Evolutionary conservation across 495 filamentous ascomycete species (phyloP).

Genomic region (Polyplosphaeria fusca): DNA sequence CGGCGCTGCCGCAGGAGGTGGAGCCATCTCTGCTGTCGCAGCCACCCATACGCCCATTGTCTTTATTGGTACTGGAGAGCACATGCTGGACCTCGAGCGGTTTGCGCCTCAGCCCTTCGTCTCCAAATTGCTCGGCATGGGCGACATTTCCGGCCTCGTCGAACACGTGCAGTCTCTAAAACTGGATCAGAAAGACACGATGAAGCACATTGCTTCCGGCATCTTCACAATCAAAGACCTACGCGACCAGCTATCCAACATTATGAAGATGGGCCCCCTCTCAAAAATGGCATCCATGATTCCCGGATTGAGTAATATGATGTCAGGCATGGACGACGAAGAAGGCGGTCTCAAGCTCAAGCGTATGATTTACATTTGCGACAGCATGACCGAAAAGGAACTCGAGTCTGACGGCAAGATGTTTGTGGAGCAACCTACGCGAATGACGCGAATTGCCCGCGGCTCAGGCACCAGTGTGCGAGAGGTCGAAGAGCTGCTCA

Average conservation of each 20-base stretch:
- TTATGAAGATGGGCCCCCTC: conserved; percentile 99
- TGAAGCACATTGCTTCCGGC: conserved; percentile 96
- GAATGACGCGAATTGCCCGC: conserved; percentile 87
- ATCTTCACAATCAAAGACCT: conserved; percentile 95
- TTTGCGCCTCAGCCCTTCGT: conserved; percentile 91
- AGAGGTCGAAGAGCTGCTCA: conserved; percentile 96
- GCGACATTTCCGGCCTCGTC: conserved; percentile 89
- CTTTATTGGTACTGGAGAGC: conserved; percentile 95
- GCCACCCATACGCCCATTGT: conserved; percentile 96
- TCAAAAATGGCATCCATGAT: conserved; percentile 99
- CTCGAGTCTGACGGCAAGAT: conserved; percentile 92
- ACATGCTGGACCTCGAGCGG: conserved; percentile 89
- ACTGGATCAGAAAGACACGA: conserved; percentile 95
- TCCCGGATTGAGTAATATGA: conserved; percentile 86
- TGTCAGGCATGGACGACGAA: conserved; percentile 93
- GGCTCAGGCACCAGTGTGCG: conserved; percentile 88
- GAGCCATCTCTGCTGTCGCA: conserved; percentile 96
- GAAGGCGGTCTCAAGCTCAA: conserved; percentile 88
- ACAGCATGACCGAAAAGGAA: conserved; percentile 94
- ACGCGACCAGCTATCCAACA: conserved; percentile 90
- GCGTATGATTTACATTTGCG: conserved; percentile 98
- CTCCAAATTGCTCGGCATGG: conserved; percentile 90
- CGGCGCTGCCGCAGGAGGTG: conserved; percentile 89
- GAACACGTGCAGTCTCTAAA: conserved; percentile 98
- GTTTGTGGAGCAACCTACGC: conserved; percentile 86